Percentiles rank a stretch among this genome's conserved stretches.
Evolutionary conservation across 352 stramenopile genomes (phyloP).

Genomic region (Globisporangium megalacanthum): DNA sequence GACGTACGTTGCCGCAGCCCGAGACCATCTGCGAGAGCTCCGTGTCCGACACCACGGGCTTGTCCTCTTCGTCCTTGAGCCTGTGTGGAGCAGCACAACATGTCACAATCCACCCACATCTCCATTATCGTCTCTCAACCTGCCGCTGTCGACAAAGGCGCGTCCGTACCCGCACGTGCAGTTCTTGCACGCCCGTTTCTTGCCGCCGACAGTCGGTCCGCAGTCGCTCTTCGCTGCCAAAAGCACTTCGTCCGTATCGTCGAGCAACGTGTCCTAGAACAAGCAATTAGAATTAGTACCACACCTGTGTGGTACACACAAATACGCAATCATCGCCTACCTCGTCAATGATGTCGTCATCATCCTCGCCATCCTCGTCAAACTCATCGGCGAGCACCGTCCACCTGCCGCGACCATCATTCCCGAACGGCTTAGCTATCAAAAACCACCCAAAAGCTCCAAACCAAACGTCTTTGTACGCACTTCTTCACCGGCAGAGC

Average conservation of each 20-base stretch:
- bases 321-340: constrained; percentile 3
- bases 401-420: constrained; percentile 26
- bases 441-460: background rate
- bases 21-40: constrained; percentile 76
- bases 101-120: background rate
- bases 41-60: constrained; percentile 67
- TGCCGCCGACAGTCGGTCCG: constrained; percentile 78
- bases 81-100: constrained; percentile 16
- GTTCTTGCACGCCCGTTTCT: constrained; percentile 94
- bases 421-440: background rate
- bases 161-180: constrained; percentile 91
- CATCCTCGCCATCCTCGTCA: constrained; percentile 28
- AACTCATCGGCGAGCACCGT: constrained; percentile 65
- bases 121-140: constrained; percentile 1
- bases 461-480: background rate
- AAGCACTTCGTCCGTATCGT: constrained; percentile 80
- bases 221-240: constrained; percentile 65
- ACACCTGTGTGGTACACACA: background rate
- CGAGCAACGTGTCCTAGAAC: constrained; percentile 58
- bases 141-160: constrained; percentile 9
- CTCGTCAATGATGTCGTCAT: constrained; percentile 80
- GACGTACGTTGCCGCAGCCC: constrained; percentile 75
- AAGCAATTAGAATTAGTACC: background rate
- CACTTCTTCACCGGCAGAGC: constrained; percentile 41
- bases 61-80: constrained; percentile 64